phyloP scores from a whole-genome alignment of 164 flowering plant genomes.

The Protea cynaroides region DNA sequence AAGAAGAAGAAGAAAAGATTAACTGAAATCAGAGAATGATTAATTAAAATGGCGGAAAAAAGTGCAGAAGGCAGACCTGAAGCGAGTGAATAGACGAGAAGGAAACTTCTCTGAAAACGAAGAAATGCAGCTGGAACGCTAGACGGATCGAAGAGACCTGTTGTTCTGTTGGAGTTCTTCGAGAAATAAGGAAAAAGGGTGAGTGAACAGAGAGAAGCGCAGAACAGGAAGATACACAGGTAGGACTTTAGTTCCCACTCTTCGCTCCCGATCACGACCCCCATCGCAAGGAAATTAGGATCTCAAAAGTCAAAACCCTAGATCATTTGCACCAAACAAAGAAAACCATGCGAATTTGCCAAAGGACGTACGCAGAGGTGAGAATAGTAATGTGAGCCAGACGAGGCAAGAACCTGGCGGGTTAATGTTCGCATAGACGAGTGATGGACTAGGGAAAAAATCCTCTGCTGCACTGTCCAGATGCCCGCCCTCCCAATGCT shows the following conservation, averaged over 20 bases:
- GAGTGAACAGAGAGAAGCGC: conserved; percentile 45
- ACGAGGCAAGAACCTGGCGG: too few species aligned
- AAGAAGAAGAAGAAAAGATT: neutral
- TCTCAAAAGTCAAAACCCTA: conserved; percentile 21
- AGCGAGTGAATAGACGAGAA: conserved; percentile 51
- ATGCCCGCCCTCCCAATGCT: too few species aligned
- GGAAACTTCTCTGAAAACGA: conserved; percentile 58
- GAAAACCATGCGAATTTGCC: neutral
- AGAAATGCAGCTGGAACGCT: conserved; percentile 31
- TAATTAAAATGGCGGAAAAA: too few species aligned
- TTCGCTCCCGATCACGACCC: conserved; percentile 58
- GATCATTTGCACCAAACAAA: neutral
- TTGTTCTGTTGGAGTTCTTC: conserved; percentile 20
- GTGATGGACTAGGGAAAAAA: too few species aligned
- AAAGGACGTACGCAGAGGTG: too few species aligned
- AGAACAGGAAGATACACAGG: conserved; percentile 45
- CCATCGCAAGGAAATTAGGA: conserved; percentile 34
- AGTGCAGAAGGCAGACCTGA: conserved; percentile 43
- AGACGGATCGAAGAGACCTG: conserved; percentile 34
- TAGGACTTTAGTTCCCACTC: conserved; percentile 66
- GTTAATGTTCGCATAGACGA: too few species aligned
- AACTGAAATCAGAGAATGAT: neutral
- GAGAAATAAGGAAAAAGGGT: conserved; percentile 37
- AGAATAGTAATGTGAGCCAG: too few species aligned
- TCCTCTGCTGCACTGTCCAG: too few species aligned